A percentile compares a stretch with the other conserved stretches of the same genome.
phyloP scores from a whole-genome alignment of 2,329 filamentous ascomycete species.

The Magnaporthiopsis poae region DNA sequence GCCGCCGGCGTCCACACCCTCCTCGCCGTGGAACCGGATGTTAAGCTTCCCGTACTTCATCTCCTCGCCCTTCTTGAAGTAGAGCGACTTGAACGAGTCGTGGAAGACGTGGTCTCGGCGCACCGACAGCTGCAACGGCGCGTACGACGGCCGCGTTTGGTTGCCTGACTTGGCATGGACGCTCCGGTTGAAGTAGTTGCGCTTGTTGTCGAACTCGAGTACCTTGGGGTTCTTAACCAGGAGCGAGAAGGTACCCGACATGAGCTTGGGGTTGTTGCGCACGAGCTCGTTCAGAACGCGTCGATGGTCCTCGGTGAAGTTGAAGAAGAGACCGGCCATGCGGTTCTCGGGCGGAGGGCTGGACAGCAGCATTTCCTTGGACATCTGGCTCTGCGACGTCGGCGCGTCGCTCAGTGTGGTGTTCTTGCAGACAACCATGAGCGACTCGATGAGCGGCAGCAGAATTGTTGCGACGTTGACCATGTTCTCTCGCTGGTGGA shows the following conservation, averaged over 20 bases:
- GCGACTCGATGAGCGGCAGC: slow-evolving; percentile 82
- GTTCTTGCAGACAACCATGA: slow-evolving; percentile 99
- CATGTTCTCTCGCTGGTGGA: slow-evolving; percentile 87
- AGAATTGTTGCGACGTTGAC: slow-evolving; percentile 94
- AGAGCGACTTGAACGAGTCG: slow-evolving; percentile 95
- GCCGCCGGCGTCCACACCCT: slow-evolving; percentile 93
- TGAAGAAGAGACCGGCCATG: slow-evolving; percentile 89
- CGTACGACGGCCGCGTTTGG: slow-evolving; percentile 57
- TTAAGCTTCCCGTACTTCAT: slow-evolving; percentile 99
- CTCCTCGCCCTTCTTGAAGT: slow-evolving; percentile 91
- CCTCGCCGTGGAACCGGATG: slow-evolving; percentile 92
- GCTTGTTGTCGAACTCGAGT: slow-evolving; percentile 97
- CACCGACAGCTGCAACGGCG: slow-evolving; percentile 73
- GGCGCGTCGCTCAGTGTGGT: slow-evolving; percentile 66
- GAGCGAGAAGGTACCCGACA: slow-evolving; percentile 94
- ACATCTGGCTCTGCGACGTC: slow-evolving; percentile 22
- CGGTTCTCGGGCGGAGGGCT: slow-evolving; percentile 70
- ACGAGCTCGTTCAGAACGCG: slow-evolving; percentile 97
- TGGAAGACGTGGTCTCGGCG: slow-evolving; percentile 94
- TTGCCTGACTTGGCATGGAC: slow-evolving; percentile 63
- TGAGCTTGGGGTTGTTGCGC: slow-evolving; percentile 90
- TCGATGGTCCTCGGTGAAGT: slow-evolving; percentile 92
- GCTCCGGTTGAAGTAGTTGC: slow-evolving; percentile 93
- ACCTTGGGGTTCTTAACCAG: slow-evolving; percentile 98
- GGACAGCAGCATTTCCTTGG: slow-evolving; percentile 60